Evolutionary conservation across 1,284 basidiomycete species (phyloP).

Genomic region (Volvariella volvacea): DNA sequence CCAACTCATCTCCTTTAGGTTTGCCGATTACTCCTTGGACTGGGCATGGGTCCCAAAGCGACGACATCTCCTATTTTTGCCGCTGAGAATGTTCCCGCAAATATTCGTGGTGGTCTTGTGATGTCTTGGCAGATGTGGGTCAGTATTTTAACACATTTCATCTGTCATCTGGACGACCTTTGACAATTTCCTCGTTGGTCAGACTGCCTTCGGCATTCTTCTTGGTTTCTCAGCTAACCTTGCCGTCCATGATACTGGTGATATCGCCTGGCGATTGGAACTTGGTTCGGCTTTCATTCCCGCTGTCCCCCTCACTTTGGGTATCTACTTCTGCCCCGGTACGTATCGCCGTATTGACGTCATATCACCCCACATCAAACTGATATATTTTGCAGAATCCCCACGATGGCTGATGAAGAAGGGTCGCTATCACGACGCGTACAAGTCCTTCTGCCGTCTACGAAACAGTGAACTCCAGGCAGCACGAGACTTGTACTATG

Average conservation of each 20-base stretch:
- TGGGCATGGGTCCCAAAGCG: constrained; percentile 65
- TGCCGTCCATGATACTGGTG: constrained; percentile 33
- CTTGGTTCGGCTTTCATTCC: constrained; percentile 49
- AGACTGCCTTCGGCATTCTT: constrained; percentile 54
- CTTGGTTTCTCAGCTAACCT: constrained; percentile 47
- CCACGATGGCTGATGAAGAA: constrained; percentile 72
- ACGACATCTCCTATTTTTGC: constrained; percentile 55
- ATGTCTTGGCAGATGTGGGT: constrained; percentile 65
- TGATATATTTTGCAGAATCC: constrained; percentile 31
- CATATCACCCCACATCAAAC: neutral
- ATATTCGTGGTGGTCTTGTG: constrained; percentile 63
- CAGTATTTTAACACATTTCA: constrained; percentile 11
- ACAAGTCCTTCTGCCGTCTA: constrained; percentile 48
- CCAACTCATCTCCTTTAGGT: constrained; percentile 20
- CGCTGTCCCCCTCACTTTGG: constrained; percentile 39
- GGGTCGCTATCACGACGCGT: constrained; percentile 50
- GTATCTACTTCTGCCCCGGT: constrained; percentile 49
- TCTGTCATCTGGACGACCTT: neutral
- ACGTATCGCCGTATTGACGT: constrained; percentile 10
- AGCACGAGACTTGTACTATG: constrained; percentile 49
- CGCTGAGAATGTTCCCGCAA: constrained; percentile 55
- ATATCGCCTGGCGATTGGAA: constrained; percentile 53
- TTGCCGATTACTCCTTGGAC: constrained; percentile 52
- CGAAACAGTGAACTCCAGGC: constrained; percentile 65
- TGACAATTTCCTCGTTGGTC: neutral